Conservation (phyloP, 2,329 filamentous ascomycete species). For the Cyphellophora attinorum region DNA sequence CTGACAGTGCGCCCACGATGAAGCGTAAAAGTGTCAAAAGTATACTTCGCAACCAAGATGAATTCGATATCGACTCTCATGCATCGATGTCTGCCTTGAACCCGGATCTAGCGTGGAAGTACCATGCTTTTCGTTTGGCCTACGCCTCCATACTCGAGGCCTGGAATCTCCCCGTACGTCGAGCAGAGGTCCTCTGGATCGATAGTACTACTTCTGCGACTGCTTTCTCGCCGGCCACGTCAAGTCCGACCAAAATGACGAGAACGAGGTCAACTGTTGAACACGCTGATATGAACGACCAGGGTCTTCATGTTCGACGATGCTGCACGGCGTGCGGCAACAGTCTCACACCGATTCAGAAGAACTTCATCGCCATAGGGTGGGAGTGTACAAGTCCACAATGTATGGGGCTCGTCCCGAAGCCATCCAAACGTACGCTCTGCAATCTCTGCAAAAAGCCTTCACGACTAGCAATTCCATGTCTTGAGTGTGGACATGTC, state of each 20-base stretch:
- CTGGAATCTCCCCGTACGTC: slow-evolving; percentile 46
- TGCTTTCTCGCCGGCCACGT: not conserved
- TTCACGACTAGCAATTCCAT: slow-evolving; percentile 35
- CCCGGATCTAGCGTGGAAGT: slow-evolving; percentile 35
- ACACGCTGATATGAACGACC: slow-evolving; percentile 5
- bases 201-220: slow-evolving; percentile 24
- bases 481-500: slow-evolving; percentile 38
- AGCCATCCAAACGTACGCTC: slow-evolving; percentile 22
- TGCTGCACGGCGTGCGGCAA: slow-evolving; percentile 33
- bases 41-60: slow-evolving; percentile 46
- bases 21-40: slow-evolving; percentile 32
- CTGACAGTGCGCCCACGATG: slow-evolving; percentile 14
- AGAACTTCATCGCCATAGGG: slow-evolving; percentile 17
- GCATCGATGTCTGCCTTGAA: slow-evolving; percentile 41
- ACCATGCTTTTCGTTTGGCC: slow-evolving; percentile 43
- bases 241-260: not conserved
- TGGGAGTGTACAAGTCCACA: slow-evolving; percentile 18
- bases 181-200: slow-evolving; percentile 50
- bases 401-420: slow-evolving; percentile 28
- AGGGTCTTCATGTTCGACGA: slow-evolving; percentile 31
- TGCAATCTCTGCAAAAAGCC: slow-evolving; percentile 35
- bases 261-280: not conserved
- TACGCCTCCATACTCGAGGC: slow-evolving; percentile 52
- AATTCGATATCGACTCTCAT: slow-evolving; percentile 39
- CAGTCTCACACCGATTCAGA: slow-evolving; percentile 13